These are phyloP conservation scores for Pichia californica DNA, from an alignment of 805 yeast genomes.

Conservation along the genomic window DNA sequence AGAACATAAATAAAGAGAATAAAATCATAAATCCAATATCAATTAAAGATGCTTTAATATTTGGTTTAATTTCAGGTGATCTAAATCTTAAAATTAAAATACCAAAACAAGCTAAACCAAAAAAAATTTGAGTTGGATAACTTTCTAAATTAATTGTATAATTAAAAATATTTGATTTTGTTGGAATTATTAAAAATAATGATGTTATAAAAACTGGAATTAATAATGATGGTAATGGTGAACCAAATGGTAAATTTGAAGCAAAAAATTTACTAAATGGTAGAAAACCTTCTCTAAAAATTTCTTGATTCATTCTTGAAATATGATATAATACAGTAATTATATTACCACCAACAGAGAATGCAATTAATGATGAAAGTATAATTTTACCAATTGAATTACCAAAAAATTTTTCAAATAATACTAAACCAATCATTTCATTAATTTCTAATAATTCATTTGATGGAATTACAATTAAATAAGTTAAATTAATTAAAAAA, in stretches of 20 bases:
- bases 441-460: constrained; percentile 40
- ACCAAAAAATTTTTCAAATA: constrained; percentile 48
- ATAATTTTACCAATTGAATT: constrained; percentile 40
- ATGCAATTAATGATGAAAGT: constrained; percentile 43
- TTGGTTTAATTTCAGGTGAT: constrained; percentile 42
- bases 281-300: constrained; percentile 48
- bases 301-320: constrained; percentile 50
- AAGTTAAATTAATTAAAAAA: constrained; percentile 42
- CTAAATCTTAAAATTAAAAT: constrained; percentile 48
- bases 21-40: constrained; percentile 43
- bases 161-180: constrained; percentile 43
- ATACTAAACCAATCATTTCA: constrained; percentile 44
- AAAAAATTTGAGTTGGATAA: constrained; percentile 44
- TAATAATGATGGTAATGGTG: constrained; percentile 42
- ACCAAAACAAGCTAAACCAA: constrained; percentile 50
- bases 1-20: constrained; percentile 40
- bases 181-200: constrained; percentile 36
- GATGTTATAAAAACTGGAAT: constrained; percentile 39
- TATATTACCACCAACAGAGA: constrained; percentile 51
- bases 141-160: constrained; percentile 48
- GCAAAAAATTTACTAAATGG: constrained; percentile 47
- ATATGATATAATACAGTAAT: constrained; percentile 48
- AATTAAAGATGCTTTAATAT: constrained; percentile 42
- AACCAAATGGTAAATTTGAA: constrained; percentile 48
- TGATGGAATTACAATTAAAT: constrained; percentile 44